Conservation (phyloP, 768 basidiomycete species). For the Amanita pseudoporphyria region DNA sequence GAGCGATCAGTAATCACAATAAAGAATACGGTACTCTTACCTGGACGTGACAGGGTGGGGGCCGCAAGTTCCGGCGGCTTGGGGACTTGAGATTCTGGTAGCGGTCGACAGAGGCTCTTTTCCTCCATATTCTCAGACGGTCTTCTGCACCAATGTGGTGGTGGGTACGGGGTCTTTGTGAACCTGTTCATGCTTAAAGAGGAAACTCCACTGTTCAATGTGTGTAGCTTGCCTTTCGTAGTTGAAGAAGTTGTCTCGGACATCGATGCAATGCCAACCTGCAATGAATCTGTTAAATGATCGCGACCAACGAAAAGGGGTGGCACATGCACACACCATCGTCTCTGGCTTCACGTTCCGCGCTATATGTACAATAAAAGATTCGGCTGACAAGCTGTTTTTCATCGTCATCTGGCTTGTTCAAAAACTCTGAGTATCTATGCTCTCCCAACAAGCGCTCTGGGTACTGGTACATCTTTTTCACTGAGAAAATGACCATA, state of each 20-base stretch:
- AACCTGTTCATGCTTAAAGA: background rate
- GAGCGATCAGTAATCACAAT: background rate
- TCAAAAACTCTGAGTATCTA: slow-evolving; percentile 36
- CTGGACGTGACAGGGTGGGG: background rate
- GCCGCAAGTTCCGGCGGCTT: background rate
- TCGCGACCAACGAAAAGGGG: background rate
- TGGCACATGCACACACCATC: slow-evolving; percentile 31
- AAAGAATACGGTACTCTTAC: background rate
- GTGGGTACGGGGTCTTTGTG: background rate
- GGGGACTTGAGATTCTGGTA: background rate
- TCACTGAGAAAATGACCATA: slow-evolving; percentile 41
- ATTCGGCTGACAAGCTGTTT: slow-evolving; percentile 25
- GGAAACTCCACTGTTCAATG: background rate
- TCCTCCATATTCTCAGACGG: background rate
- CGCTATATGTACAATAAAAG: slow-evolving; percentile 33
- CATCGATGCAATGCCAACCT: slow-evolving; percentile 44
- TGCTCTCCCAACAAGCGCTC: slow-evolving; percentile 40
- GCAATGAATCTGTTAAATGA: background rate
- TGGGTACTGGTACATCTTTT: slow-evolving; percentile 24
- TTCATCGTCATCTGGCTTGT: slow-evolving; percentile 29
- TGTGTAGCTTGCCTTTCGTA: slow-evolving; percentile 23
- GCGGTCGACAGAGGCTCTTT: background rate
- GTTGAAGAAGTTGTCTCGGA: slow-evolving; percentile 33
- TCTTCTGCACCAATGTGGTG: background rate
- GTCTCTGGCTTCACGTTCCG: slow-evolving; percentile 35